These are phyloP conservation scores for Teunomyces funiuensis DNA, from an alignment of 805 yeast genomes.

Conservation along the genomic window DNA sequence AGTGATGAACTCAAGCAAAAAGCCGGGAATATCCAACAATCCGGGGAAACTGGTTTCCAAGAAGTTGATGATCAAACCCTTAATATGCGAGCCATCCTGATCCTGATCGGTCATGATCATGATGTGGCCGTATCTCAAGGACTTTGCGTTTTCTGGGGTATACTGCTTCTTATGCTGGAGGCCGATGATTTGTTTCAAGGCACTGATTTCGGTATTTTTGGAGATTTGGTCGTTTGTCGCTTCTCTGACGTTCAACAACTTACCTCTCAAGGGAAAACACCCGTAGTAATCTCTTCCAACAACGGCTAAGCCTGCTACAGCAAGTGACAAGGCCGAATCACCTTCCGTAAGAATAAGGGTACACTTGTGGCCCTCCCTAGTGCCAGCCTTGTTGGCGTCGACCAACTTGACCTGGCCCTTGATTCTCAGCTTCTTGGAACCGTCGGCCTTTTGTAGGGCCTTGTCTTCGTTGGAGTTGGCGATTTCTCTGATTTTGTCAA, in stretches of 20 bases:
- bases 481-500: slow-evolving; percentile 76
- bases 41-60: slow-evolving; percentile 95
- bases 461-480: slow-evolving; percentile 88
- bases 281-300: slow-evolving; percentile 96
- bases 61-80: slow-evolving; percentile 91
- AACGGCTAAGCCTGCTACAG: slow-evolving; percentile 90
- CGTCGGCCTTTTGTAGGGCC: slow-evolving; percentile 86
- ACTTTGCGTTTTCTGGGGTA: slow-evolving; percentile 55
- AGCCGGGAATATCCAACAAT: slow-evolving; percentile 83
- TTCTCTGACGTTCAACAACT: slow-evolving; percentile 90
- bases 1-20: slow-evolving; percentile 89
- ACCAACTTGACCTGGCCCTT: slow-evolving; percentile 87
- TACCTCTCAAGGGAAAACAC: slow-evolving; percentile 94
- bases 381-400: slow-evolving; percentile 96
- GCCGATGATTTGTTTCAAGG: slow-evolving; percentile 93
- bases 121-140: slow-evolving; percentile 89
- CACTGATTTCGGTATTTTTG: slow-evolving; percentile 92
- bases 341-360: slow-evolving; percentile 95
- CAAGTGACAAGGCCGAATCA: slow-evolving; percentile 89
- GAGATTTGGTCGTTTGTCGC: slow-evolving; percentile 94
- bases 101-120: slow-evolving; percentile 99
- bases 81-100: slow-evolving; percentile 98
- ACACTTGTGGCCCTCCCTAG: slow-evolving; percentile 87
- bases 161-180: slow-evolving; percentile 88
- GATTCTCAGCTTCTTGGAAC: slow-evolving; percentile 76